Conservation (phyloP, 495 filamentous ascomycete species). For the Annulohypoxylon stygium region DNA sequence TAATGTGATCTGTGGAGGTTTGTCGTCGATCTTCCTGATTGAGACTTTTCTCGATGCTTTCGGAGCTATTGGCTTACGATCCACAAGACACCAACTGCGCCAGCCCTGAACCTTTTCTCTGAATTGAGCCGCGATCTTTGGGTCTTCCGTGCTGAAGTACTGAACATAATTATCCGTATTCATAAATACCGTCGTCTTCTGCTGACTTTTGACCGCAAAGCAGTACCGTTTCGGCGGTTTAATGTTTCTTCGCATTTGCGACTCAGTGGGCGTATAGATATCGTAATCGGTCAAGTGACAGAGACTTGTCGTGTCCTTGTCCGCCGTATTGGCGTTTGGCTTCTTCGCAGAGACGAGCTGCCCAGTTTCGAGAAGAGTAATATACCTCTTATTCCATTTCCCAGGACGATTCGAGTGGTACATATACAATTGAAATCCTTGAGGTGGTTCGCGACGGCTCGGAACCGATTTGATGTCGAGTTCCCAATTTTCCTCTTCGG, state of each 20-base stretch:
- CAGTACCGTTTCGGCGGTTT: constrained; percentile 84
- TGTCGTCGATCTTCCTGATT: constrained; percentile 47
- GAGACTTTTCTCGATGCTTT: constrained; percentile 46
- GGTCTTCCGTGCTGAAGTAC: constrained; percentile 87
- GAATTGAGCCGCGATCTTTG: constrained; percentile 72
- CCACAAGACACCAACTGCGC: constrained; percentile 89
- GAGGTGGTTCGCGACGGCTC: constrained; percentile 64
- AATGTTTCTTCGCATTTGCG: constrained; percentile 71
- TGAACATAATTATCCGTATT: constrained; percentile 88
- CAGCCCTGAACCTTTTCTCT: constrained; percentile 78
- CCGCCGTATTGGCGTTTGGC: constrained; percentile 58
- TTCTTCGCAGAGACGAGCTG: constrained; percentile 84
- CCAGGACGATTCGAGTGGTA: constrained; percentile 84
- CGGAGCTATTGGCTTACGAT: constrained; percentile 64
- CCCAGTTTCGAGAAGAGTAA: constrained; percentile 79
- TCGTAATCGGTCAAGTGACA: constrained; percentile 96
- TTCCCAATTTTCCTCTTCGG: constrained; percentile 55
- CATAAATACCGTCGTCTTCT: constrained; percentile 87
- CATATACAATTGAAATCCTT: constrained; percentile 73
- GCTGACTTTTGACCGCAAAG: constrained; percentile 92
- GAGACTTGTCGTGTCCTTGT: constrained; percentile 74
- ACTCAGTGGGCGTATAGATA: constrained; percentile 80
- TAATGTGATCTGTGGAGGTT: constrained; percentile 46
- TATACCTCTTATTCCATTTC: constrained; percentile 87
- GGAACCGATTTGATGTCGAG: constrained; percentile 67